phyloP scores from a whole-genome alignment of 306 rosid genomes.

The Malus sylvestris region DNA sequence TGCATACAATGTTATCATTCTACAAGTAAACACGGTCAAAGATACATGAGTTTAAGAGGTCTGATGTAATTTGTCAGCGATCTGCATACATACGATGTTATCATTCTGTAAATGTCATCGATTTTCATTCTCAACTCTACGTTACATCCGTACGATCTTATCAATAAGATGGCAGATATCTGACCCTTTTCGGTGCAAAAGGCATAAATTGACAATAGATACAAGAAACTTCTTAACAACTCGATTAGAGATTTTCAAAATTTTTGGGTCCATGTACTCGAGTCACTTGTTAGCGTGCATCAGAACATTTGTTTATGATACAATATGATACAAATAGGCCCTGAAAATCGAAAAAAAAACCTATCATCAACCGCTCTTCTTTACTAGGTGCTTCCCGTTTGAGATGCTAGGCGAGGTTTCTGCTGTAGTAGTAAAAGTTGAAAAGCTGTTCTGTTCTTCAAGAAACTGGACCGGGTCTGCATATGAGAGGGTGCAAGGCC shows the following conservation, averaged over 20 bases:
- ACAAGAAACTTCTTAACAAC: neutral
- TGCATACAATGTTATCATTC: neutral
- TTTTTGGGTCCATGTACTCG: conserved; percentile 1
- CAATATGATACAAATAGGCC: neutral
- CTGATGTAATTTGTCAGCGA: neutral
- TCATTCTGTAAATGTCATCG: neutral
- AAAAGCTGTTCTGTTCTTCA: conserved; percentile 33
- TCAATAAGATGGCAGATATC: neutral
- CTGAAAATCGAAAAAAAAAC: neutral
- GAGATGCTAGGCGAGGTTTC: conserved; percentile 19
- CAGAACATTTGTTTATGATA: neutral
- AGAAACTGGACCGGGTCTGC: conserved; percentile 44
- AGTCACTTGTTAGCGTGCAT: neutral
- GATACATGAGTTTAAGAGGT: neutral
- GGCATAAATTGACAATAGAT: neutral
- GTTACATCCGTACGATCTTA: neutral
- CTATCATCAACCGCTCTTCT: conserved; percentile 24
- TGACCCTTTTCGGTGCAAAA: neutral
- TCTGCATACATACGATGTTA: neutral
- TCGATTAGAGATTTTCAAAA: neutral
- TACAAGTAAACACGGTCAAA: neutral
- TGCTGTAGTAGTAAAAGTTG: neutral
- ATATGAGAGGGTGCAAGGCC: conserved; percentile 45
- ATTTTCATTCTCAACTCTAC: neutral
- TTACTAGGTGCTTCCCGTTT: conserved; percentile 33